Evolutionary conservation across 192 early-diverging fungal species (phyloP).

Genomic region (Backusella westeae): DNA sequence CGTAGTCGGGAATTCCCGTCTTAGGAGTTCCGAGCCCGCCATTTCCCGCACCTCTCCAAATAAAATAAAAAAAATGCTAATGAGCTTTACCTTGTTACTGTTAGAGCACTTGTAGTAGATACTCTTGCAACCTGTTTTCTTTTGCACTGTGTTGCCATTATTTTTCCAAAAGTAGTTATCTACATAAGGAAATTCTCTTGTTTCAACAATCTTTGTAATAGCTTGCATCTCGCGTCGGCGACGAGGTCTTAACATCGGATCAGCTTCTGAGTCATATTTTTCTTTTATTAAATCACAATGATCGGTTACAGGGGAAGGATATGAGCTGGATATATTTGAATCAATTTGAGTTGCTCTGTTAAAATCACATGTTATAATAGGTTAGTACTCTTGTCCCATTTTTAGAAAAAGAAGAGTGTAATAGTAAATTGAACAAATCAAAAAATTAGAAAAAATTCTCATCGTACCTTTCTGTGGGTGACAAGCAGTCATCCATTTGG

Average conservation of each 20-base stretch:
- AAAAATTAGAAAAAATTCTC: neutral
- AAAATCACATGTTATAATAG: conserved; percentile 1
- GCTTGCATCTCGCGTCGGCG: conserved; percentile 61
- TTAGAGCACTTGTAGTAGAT: conserved; percentile 63
- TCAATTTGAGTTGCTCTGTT: neutral
- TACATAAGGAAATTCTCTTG: conserved; percentile 43
- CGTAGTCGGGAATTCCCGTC: conserved; percentile 15
- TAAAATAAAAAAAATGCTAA: conserved; percentile 4
- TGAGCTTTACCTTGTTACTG: conserved; percentile 43
- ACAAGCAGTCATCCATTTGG: neutral
- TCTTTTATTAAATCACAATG: conserved; percentile 4
- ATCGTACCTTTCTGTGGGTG: conserved; percentile 1
- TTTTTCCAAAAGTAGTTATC: conserved; percentile 61
- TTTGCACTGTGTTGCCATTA: conserved; percentile 58
- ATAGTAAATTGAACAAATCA: conserved; percentile 2
- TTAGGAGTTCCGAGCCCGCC: conserved; percentile 16
- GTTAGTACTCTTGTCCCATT: neutral
- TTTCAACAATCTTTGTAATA: conserved; percentile 61
- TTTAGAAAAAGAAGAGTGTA: conserved; percentile 4
- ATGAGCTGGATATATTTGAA: conserved; percentile 3
- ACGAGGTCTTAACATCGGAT: conserved; percentile 32
- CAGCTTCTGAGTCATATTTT: neutral
- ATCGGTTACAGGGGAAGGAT: conserved; percentile 20
- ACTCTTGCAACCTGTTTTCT: conserved; percentile 57
- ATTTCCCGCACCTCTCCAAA: conserved; percentile 17